Evolutionary conservation across 768 basidiomycete genomes (phyloP).

Genomic region (Lenzites betulinus): DNA sequence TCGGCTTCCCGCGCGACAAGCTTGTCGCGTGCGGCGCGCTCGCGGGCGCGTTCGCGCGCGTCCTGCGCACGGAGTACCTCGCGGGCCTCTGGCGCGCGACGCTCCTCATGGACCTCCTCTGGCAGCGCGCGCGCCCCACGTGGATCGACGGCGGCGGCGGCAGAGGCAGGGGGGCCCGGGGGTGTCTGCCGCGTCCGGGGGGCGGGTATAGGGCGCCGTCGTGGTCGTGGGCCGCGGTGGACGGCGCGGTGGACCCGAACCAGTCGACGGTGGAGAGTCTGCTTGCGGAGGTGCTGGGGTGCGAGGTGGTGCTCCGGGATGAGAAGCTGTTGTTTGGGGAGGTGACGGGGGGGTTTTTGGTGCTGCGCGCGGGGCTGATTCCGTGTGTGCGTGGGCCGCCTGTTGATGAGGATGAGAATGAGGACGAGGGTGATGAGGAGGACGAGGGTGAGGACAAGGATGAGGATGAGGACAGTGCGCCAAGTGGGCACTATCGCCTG

Average conservation of each 20-base stretch:
- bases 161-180: too few species aligned
- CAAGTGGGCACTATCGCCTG: too few species aligned
- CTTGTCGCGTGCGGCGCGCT: constrained; percentile 12
- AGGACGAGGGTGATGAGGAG: not conserved
- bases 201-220: constrained; percentile 7
- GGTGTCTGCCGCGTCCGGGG: not conserved
- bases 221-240: constrained; percentile 19
- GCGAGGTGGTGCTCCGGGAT: not conserved
- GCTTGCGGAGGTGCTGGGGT: not conserved
- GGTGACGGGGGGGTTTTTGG: constrained; percentile 1
- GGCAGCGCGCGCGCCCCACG: constrained; percentile 8
- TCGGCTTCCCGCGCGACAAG: constrained; percentile 14
- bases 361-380: not conserved
- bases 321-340: not conserved
- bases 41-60: constrained; percentile 13
- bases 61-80: constrained; percentile 9
- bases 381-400: not conserved
- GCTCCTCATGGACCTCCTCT: constrained; percentile 10
- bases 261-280: not conserved
- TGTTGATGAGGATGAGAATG: not conserved
- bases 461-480: too few species aligned
- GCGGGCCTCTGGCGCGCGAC: constrained; percentile 12
- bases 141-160: too few species aligned
- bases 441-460: not conserved
- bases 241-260: not conserved